Evolutionary conservation across 129 eudicot species (phyloP), one percentile per base, ranked within the genome.

Genomic region (Tagetes erecta): DNA sequence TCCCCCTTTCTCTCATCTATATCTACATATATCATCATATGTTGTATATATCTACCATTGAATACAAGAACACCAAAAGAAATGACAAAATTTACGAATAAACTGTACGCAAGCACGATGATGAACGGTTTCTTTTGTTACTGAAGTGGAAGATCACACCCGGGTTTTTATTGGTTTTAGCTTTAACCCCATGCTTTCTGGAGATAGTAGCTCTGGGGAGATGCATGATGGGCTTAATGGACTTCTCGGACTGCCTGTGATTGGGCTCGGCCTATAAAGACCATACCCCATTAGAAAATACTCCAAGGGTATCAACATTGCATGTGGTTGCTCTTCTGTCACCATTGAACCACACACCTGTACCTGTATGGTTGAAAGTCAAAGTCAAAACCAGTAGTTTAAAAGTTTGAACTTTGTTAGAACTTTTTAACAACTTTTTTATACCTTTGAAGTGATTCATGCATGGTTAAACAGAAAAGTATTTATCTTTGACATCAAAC

Each of bases 151-250:
- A 13, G 71, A 35, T n/a, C 83, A 75, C 45, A 87, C 78, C 56
- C 99, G 93, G 34, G 99, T 95, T 84, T 86, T 95, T 72, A 95
- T 95, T 2, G 99, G 99, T 80, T 91, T 95, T 11, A 95, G 87
- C 78, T 95, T 95, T 83, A 95, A 76, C 33, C 99, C 99, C 99
- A 95, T 91, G 85, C 97, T 95, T 82, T 95, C 97, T 0, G 97
- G 99, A 36, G 97, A 88, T 67, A 95, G 88, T 10, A 95, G 86
- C 74, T 95, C 99, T 0, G 99, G 96, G 3, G 99, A 37, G 27
- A 95, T 95, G 81, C 97, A 88, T 2, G 92, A 81, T 0, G 95
- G 94, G 75, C 96, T 91, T 45, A 95, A 80, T 0, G 97, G 97
- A 74, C 97, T 95, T 78, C 97, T 87, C 9, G 99, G 99, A 84